Evolutionary conservation across 441 rosid species (phyloP), one percentile per base, ranked within the genome.

Genomic region (Populus trichocarpa): DNA sequence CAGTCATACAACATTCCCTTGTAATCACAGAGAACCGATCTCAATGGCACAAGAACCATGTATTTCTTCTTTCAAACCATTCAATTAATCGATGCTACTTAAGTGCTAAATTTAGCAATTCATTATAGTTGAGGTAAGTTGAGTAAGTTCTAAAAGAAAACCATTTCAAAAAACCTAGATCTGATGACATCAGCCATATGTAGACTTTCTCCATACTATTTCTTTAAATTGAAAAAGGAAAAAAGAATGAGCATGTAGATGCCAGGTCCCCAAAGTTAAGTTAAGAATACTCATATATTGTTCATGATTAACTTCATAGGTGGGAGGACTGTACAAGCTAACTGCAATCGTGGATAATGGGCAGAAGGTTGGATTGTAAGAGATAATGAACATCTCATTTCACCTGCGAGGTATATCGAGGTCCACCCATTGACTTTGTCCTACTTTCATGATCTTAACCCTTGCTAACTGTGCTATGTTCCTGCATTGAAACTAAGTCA

Each of bases 381-480:
- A 13, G 28, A 23, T 25, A 40, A 70, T 74, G 76, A 67, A 40
- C 25, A 68, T 13, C 7, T 25, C 8, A 26, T 82, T 35, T 32
- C 59, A 93, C 99, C 96, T 90, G 74, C 11, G 86, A 70, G 97
- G 97, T 83, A 95, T 84, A 26, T 64, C 76, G 33, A 95, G 98
- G 84, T 91, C 94, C 71, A 90, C 86, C 97, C 97, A 92, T 63
- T 88, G 81, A 76, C 92, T 90, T 77, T 82, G 83, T 77, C 76
- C 88, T 40, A 12, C 50, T 72, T 87, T 90, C 93, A 89, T 87
- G 75, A 91, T 75, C 81, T 84, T 90, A 70, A 95, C 95, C 87
- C 84, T 91, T 26, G 96, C 83, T 74, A 95, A 92, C 79, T 91
- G 95, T 71, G 97, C 95, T 83, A 95, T 89, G 83, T 93, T 95